These are phyloP conservation scores for Cornus controversa DNA, from an alignment of 148 eudicot species.

Conservation along the genomic window DNA sequence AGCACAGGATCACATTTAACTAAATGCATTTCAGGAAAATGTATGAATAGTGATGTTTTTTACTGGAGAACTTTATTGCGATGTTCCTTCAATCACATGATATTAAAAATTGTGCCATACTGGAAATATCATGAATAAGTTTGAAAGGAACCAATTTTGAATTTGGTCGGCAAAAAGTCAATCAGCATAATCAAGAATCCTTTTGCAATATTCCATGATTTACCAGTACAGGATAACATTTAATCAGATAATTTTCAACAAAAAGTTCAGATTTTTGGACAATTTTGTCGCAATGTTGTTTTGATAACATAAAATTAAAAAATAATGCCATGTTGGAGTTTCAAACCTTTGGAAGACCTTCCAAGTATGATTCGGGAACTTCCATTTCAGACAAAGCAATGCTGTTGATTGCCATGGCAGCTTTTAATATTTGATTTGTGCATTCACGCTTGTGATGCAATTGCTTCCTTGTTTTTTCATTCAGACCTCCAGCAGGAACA, in stretches of 20 bases:
- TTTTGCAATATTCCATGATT: background rate
- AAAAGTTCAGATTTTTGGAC: background rate
- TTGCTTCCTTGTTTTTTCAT: slow-evolving; percentile 59
- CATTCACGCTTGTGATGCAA: slow-evolving; percentile 85
- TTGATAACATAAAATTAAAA: too few species aligned
- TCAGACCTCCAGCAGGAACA: slow-evolving; percentile 78
- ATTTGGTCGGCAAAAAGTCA: background rate
- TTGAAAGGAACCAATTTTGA: background rate
- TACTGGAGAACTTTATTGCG: background rate
- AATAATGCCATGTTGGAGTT: background rate
- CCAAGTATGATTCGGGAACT: slow-evolving; percentile 84
- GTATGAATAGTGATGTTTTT: background rate
- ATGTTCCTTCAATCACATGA: background rate
- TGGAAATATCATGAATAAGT: background rate
- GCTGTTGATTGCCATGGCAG: slow-evolving; percentile 82
- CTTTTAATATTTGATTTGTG: slow-evolving; percentile 84
- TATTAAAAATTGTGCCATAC: background rate
- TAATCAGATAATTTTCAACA: too few species aligned
- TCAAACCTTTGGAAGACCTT: slow-evolving; percentile 87
- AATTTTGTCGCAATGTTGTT: background rate
- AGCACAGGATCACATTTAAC: background rate
- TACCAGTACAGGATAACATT: background rate
- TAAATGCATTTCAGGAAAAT: background rate
- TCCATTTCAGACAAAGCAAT: slow-evolving; percentile 81
- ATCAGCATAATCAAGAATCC: background rate